These are phyloP conservation scores for Hypoxylon sp. DNA, from an alignment of 2,329 filamentous ascomycete genomes.

Conservation along the genomic window DNA sequence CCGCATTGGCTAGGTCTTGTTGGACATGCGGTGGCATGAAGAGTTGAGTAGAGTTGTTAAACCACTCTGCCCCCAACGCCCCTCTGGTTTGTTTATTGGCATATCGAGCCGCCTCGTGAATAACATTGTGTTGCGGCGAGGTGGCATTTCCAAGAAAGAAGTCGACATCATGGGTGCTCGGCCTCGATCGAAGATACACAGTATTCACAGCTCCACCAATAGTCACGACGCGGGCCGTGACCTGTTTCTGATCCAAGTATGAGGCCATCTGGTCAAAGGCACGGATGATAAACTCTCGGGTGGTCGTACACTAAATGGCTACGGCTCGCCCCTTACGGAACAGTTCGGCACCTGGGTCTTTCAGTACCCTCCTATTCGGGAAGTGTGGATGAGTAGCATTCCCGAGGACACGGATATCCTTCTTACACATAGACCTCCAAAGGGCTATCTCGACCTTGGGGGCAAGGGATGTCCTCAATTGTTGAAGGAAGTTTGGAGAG, in stretches of 20 bases:
- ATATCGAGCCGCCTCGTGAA: neutral
- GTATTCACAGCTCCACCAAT: neutral
- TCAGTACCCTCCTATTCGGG: constrained; percentile 47
- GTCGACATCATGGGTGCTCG: neutral
- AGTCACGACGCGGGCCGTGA: neutral
- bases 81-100: neutral
- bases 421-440: constrained; percentile 51
- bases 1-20: neutral
- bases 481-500: constrained; percentile 44
- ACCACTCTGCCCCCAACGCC: neutral
- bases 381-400: constrained; percentile 39
- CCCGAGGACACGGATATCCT: constrained; percentile 48
- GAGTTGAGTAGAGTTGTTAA: neutral
- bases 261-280: neutral
- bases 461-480: constrained; percentile 46
- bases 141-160: neutral
- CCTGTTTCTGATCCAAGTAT: neutral
- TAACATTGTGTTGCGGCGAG: neutral
- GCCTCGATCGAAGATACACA: neutral
- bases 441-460: constrained; percentile 49
- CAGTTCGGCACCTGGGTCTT: constrained; percentile 53
- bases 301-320: constrained; percentile 46
- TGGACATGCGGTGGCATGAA: neutral
- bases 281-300: constrained; percentile 33
- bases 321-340: constrained; percentile 49